These are phyloP conservation scores for Martiniozyma abietophila DNA, from an alignment of 805 yeast species.

Conservation along the genomic window DNA sequence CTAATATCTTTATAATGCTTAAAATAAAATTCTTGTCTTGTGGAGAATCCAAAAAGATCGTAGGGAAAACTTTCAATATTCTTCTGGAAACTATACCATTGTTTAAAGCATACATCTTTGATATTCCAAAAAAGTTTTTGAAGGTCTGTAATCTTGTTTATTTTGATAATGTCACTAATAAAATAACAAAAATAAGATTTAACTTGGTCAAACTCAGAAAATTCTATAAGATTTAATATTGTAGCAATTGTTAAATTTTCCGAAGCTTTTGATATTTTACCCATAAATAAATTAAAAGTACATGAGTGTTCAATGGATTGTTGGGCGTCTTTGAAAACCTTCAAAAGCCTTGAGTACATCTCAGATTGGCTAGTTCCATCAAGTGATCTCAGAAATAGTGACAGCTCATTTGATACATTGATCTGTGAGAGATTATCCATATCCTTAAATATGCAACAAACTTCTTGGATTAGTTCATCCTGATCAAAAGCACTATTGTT, in stretches of 20 bases:
- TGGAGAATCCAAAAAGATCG: slow-evolving; percentile 29
- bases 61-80: slow-evolving; percentile 32
- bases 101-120: slow-evolving; percentile 30
- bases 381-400: too few species aligned
- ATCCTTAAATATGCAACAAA: too few species aligned
- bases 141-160: slow-evolving; percentile 11
- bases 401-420: too few species aligned
- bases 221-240: slow-evolving; percentile 34
- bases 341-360: slow-evolving; percentile 26
- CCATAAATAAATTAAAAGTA: slow-evolving; percentile 30
- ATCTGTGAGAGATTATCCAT: too few species aligned
- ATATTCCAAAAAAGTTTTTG: slow-evolving; percentile 24
- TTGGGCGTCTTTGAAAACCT: slow-evolving; percentile 29
- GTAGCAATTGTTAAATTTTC: slow-evolving; percentile 27
- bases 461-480: too few species aligned
- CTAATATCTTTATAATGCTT: slow-evolving; percentile 29
- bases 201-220: slow-evolving; percentile 26
- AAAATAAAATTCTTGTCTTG: slow-evolving; percentile 23
- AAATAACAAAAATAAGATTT: slow-evolving; percentile 24
- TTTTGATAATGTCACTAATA: slow-evolving; percentile 19
- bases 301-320: slow-evolving; percentile 30
- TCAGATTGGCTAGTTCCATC: slow-evolving; percentile 13
- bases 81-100: slow-evolving; percentile 33
- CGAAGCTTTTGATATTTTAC: slow-evolving; percentile 25
- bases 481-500: too few species aligned